Percentiles rank a stretch among this genome's conserved stretches.
Evolutionary conservation across 2,329 filamentous ascomycete genomes (phyloP).

Genomic region (Phyllosticta paracitricarpa): DNA sequence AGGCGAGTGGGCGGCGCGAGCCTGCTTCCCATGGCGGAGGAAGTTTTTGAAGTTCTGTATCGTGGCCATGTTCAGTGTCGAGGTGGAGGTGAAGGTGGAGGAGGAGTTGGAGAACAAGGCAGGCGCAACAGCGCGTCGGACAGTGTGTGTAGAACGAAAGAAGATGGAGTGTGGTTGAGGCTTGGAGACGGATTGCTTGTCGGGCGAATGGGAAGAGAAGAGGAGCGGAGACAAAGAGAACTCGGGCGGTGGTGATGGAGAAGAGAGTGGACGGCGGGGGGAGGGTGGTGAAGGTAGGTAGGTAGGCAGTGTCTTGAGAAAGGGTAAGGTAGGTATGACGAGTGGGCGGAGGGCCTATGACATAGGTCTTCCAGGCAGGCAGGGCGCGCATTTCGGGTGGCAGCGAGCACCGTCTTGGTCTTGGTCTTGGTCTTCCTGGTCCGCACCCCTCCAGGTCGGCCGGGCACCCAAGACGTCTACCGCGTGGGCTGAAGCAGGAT

Average conservation of each 20-base stretch:
- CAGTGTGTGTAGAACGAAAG: neutral
- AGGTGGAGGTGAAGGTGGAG: neutral
- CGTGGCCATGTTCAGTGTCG: conserved; percentile 44
- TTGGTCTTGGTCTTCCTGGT: neutral
- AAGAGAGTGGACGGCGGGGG: conserved; percentile 1
- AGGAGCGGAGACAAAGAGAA: neutral
- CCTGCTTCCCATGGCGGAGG: conserved; percentile 95
- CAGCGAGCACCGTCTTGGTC: neutral
- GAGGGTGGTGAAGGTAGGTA: neutral
- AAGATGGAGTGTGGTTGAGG: neutral
- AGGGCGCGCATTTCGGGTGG: neutral
- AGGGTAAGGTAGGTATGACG: neutral
- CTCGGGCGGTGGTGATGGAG: neutral
- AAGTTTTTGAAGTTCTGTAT: conserved; percentile 98
- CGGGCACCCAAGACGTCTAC: neutral
- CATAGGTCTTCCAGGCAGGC: conserved; percentile 8
- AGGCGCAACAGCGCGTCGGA: neutral
- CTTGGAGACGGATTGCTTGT: neutral
- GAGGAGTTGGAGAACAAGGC: neutral
- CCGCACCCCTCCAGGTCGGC: neutral
- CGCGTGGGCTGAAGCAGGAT: conserved; percentile 1
- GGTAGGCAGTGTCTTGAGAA: neutral
- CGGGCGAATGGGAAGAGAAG: neutral
- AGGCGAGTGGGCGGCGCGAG: conserved; percentile 53
- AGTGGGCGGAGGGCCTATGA: conserved; percentile 3